These are phyloP conservation scores for Neoarthrinium moseri DNA, from an alignment of 2,329 filamentous ascomycete genomes.

Conservation along the genomic window DNA sequence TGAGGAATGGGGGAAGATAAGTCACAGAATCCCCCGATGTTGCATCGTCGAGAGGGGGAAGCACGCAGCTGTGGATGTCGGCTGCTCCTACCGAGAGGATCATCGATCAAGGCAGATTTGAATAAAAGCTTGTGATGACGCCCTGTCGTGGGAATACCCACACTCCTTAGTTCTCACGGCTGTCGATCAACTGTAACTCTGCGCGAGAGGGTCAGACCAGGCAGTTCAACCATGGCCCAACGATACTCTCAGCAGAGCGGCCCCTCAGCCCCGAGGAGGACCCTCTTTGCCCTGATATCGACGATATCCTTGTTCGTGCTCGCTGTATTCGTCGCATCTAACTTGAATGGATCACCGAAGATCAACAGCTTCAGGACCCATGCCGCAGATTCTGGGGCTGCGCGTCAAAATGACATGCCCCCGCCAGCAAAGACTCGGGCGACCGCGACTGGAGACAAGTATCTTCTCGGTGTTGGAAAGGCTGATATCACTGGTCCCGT, in stretches of 20 bases:
- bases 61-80: too few relatives aligned
- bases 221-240: conserved; percentile 5
- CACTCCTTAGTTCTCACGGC: too few relatives aligned
- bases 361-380: conserved; percentile 17
- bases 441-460: conserved; percentile 36
- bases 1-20: not conserved
- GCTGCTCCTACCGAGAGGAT: too few relatives aligned
- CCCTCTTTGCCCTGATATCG: conserved; percentile 24
- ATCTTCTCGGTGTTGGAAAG: conserved; percentile 51
- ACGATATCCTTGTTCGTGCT: conserved; percentile 33
- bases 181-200: too few relatives aligned
- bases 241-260: conserved; percentile 12
- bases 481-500: conserved; percentile 67
- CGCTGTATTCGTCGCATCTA: conserved; percentile 27
- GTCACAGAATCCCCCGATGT: not conserved
- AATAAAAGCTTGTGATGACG: too few relatives aligned
- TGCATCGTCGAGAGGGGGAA: not conserved
- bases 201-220: too few relatives aligned
- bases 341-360: conserved; percentile 6
- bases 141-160: too few relatives aligned
- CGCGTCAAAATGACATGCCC: conserved; percentile 12
- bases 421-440: conserved; percentile 16
- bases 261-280: conserved; percentile 20
- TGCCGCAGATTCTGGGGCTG: too few relatives aligned
- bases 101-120: too few relatives aligned